A percentile compares a stretch with the other conserved stretches of the same genome.
Conservation (phyloP, 164 flowering plant genomes). For the Houttuynia cordata region DNA sequence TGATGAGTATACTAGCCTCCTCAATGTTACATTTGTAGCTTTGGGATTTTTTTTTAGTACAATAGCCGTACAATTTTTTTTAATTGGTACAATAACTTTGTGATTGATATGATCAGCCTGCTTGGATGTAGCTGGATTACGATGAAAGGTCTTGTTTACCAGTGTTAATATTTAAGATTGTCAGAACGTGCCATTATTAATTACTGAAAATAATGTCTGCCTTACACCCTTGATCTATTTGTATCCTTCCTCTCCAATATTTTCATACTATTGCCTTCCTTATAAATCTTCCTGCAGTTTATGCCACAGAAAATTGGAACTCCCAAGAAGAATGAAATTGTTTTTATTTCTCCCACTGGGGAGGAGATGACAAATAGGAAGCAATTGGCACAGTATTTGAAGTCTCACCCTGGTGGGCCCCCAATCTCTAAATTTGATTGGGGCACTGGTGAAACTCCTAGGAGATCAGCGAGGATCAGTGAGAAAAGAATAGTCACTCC, state of each 20-base stretch:
- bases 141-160: too few relatives aligned
- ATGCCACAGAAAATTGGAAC: conserved; percentile 27
- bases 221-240: neutral
- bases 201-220: too few relatives aligned
- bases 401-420: conserved; percentile 34
- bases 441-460: conserved; percentile 45
- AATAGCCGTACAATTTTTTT: too few relatives aligned
- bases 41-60: too few relatives aligned
- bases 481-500: conserved; percentile 13
- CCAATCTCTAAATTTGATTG: conserved; percentile 34
- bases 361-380: conserved; percentile 34
- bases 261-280: neutral
- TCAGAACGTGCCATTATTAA: too few relatives aligned
- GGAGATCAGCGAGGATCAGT: conserved; percentile 42
- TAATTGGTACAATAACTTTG: too few relatives aligned
- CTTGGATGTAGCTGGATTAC: too few relatives aligned
- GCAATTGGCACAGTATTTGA: conserved; percentile 28
- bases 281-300: conserved; percentile 10
- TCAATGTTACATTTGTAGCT: too few relatives aligned
- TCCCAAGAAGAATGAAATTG: conserved; percentile 24
- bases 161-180: too few relatives aligned
- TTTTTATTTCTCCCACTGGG: conserved; percentile 34
- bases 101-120: too few relatives aligned
- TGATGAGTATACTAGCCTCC: too few relatives aligned
- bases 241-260: neutral